Evolutionary conservation across 75 land plant species (phyloP).

Genomic region (Larix kaempferi): DNA sequence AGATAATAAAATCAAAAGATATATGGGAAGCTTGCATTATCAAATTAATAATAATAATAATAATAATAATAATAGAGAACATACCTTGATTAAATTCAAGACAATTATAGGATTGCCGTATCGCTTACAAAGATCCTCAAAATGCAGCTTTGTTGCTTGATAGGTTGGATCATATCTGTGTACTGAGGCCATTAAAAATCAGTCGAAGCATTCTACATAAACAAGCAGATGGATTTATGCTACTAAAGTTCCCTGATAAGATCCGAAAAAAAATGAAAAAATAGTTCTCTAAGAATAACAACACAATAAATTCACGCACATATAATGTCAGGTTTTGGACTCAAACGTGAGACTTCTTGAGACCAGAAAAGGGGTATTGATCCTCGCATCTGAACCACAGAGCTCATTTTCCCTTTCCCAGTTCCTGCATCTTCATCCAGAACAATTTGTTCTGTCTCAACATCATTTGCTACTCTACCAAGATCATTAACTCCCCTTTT

Average conservation of each 20-base stretch:
- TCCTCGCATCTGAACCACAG: constrained; percentile 97
- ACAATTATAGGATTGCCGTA: constrained; percentile 98
- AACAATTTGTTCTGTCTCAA: constrained; percentile 93
- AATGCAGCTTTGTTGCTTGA: constrained; percentile 85
- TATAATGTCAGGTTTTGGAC: constrained; percentile 98
- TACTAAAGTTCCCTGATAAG: not conserved
- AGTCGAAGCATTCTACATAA: not conserved
- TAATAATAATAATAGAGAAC: not conserved
- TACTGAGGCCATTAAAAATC: constrained; percentile 37
- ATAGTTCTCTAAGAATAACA: not conserved
- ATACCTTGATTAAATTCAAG: constrained; percentile 83
- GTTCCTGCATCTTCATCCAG: constrained; percentile 86
- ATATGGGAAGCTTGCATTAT: not conserved
- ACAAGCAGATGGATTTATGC: not conserved
- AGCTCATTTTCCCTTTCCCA: constrained; percentile 82
- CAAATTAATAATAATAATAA: not conserved
- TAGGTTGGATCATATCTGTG: constrained; percentile 98
- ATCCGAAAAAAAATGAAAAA: not conserved
- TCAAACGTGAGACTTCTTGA: constrained; percentile 92
- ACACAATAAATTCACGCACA: constrained; percentile 45
- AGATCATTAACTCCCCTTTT: constrained; percentile 96
- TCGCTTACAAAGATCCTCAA: constrained; percentile 87
- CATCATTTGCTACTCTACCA: constrained; percentile 97
- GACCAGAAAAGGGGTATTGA: constrained; percentile 99
- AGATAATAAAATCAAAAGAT: not conserved